Base-by-base conservation (phyloP, 176 grass and related monocot species). In the Rhynchospora pubera region DNA sequence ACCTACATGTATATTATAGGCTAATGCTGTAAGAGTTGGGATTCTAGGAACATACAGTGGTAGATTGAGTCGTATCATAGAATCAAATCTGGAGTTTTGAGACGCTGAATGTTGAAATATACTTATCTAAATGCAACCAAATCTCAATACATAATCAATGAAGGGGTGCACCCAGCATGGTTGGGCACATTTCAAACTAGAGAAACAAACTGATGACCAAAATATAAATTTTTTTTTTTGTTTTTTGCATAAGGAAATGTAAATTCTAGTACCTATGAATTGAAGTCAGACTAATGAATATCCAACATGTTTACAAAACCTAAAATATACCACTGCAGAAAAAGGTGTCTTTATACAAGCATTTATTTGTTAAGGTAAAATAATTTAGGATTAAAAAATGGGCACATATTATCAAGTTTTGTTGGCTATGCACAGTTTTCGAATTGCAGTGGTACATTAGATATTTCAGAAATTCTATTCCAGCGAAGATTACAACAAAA, bases 1-100 rank as follows among this genome's bases (percentile, higher is more conserved):
- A 97, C 90, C 95, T 97, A 83, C 4, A 52, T 75, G 45, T 13
- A 24, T 44, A 74, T 74, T 52, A 74, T 52, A 52, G 19, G 11
- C 8, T 51, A 52, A 9, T 28, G 12, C 5, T 26, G 9, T 74
- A 51, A 14, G 18, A 74, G 9, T 69, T 16, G 65, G 65, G 6
- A 45, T 69, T 69, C 65, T 34, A 0, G 65, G 65, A 42, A 44
- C 39, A 9, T 39, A 70, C 43, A 46, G 66, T 46, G 7, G 58
- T 70, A 70, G 2, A 70, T 70, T 39, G 16, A 12, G 5, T 70
- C 45, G 39, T 34, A 70, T 45, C 18, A 43, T 46, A 45, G 7
- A 45, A 22, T 70, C 66, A 46, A 70, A 70, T 47, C 3, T 21
- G n/a, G 66, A 70, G 4, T 70, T 3, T 0, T 70, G 45, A 21